Percentiles rank a stretch among this genome's conserved stretches.
phyloP scores from a whole-genome alignment of 306 rosid genomes.

The Cucurbita moschata region DNA sequence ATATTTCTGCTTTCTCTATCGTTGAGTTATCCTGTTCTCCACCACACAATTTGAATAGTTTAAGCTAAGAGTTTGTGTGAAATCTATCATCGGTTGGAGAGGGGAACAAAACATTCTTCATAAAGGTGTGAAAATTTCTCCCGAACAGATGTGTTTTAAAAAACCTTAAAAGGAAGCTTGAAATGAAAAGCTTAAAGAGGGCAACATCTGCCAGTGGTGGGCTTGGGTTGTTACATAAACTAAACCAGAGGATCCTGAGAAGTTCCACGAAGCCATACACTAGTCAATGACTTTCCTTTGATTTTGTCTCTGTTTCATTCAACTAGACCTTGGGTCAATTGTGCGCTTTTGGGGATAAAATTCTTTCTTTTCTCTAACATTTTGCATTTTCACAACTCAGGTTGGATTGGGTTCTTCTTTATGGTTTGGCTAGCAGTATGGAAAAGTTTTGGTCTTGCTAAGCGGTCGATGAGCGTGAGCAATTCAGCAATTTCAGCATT shows the following conservation, averaged over 20 bases:
- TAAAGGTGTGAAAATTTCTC: too few relatives aligned
- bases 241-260: not conserved
- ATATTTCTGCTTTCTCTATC: not conserved
- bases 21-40: not conserved
- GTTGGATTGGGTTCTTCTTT: conserved; percentile 69
- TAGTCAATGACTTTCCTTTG: not conserved
- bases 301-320: not conserved
- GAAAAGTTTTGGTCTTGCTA: conserved; percentile 47
- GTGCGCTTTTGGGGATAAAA: not conserved
- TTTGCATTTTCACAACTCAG: conserved; percentile 16
- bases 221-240: too few relatives aligned
- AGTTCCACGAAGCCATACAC: not conserved
- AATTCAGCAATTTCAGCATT: conserved; percentile 48
- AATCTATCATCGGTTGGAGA: too few relatives aligned
- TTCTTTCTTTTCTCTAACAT: not conserved
- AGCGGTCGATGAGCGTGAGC: conserved; percentile 25
- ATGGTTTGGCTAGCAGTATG: conserved; percentile 38
- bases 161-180: too few relatives aligned
- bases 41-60: not conserved
- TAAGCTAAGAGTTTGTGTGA: not conserved
- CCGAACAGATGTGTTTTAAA: too few relatives aligned
- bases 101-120: too few relatives aligned
- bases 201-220: too few relatives aligned
- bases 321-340: not conserved
- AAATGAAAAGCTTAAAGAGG: too few relatives aligned